Evolutionary conservation across 768 basidiomycete species (phyloP).

Genomic region (Kondoa subrosea): DNA sequence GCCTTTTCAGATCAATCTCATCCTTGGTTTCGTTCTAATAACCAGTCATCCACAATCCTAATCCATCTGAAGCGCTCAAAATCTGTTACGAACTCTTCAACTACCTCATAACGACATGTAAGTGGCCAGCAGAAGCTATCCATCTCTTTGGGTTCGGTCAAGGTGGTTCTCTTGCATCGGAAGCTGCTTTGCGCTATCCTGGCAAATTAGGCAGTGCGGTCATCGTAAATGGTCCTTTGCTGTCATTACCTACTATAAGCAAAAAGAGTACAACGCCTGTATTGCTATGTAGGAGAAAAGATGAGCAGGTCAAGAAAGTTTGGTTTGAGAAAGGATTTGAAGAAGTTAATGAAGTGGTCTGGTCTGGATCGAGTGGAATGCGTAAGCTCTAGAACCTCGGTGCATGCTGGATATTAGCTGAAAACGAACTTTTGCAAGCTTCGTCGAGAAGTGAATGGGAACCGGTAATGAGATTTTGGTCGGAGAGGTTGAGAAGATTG

Average conservation of each 20-base stretch:
- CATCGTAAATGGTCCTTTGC: slow-evolving; percentile 52
- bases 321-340: not conserved
- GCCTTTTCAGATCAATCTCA: too few species aligned
- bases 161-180: slow-evolving; percentile 60
- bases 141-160: slow-evolving; percentile 81
- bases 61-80: slow-evolving; percentile 49
- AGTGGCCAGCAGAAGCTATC: slow-evolving; percentile 52
- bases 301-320: not conserved
- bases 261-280: not conserved
- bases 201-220: slow-evolving; percentile 47
- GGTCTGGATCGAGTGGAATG: not conserved
- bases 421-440: not conserved
- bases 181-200: slow-evolving; percentile 41
- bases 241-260: slow-evolving; percentile 53
- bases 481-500: not conserved
- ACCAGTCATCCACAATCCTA: slow-evolving; percentile 37
- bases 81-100: slow-evolving; percentile 41
- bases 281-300: not conserved
- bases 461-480: not conserved
- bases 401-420: not conserved
- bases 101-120: slow-evolving; percentile 45
- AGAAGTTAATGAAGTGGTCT: not conserved
- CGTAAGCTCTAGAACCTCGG: not conserved
- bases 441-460: not conserved
- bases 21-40: too few species aligned